phyloP scores from a whole-genome alignment of 208 protist genomes.

The Leishmania tropica region DNA sequence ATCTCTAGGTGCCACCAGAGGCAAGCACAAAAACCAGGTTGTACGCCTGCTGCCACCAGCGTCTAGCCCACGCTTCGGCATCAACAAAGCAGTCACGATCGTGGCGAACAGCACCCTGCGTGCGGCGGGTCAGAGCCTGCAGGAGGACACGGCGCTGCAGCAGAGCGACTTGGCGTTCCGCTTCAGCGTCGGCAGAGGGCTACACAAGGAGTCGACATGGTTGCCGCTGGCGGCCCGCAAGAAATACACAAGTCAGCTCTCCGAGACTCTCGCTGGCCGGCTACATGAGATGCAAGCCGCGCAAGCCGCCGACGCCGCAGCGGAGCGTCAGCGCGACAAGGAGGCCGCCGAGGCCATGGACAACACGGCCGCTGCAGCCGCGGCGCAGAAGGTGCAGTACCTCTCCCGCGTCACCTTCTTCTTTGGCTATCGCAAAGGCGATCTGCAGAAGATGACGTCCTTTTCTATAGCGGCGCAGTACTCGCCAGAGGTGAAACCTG shows the following conservation, averaged over 20 bases:
- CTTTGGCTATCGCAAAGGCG: slow-evolving; percentile 68
- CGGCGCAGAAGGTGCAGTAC: slow-evolving; percentile 28
- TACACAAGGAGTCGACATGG: slow-evolving; percentile 77
- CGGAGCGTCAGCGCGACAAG: background rate
- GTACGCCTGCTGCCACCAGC: slow-evolving; percentile 46
- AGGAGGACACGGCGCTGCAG: slow-evolving; percentile 12
- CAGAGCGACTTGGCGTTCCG: slow-evolving; percentile 64
- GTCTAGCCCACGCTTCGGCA: slow-evolving; percentile 58
- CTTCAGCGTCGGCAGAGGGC: slow-evolving; percentile 56
- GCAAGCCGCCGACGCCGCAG: background rate
- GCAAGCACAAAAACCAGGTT: slow-evolving; percentile 41
- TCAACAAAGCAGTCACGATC: slow-evolving; percentile 45
- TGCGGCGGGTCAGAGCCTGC: slow-evolving; percentile 8
- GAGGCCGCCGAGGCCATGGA: slow-evolving; percentile 7
- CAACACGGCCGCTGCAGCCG: background rate
- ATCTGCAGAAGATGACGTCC: slow-evolving; percentile 60
- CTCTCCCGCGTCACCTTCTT: slow-evolving; percentile 46
- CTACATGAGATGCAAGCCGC: slow-evolving; percentile 1
- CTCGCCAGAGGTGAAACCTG: slow-evolving; percentile 17
- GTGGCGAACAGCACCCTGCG: slow-evolving; percentile 18
- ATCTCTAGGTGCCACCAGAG: slow-evolving; percentile 5
- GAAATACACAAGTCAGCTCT: slow-evolving; percentile 10
- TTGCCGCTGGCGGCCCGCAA: slow-evolving; percentile 48
- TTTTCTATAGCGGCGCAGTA: slow-evolving; percentile 48
- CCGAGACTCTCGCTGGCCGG: background rate